phyloP scores from a whole-genome alignment of 495 filamentous ascomycete genomes.

The Penicillium egyptiacum region DNA sequence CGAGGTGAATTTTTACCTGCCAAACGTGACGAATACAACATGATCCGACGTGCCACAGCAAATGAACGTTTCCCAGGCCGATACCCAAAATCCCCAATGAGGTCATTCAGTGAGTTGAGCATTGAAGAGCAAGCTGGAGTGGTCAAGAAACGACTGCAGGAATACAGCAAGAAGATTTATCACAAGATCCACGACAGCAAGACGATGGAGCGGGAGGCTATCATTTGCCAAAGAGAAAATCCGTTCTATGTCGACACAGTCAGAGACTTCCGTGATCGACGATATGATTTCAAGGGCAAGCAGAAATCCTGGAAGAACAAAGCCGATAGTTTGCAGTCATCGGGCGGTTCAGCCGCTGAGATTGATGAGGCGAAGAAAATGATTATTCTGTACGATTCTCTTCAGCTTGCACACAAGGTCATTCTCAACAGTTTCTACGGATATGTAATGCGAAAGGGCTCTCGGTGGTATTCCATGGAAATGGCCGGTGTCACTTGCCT shows the following conservation, averaged over 20 bases:
- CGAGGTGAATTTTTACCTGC: constrained; percentile 96
- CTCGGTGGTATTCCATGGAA: constrained; percentile 98
- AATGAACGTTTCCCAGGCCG: constrained; percentile 88
- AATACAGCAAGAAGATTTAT: constrained; percentile 98
- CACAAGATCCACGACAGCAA: constrained; percentile 97
- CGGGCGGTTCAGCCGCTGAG: constrained; percentile 73
- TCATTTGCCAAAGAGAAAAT: constrained; percentile 98
- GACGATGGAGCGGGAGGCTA: constrained; percentile 90
- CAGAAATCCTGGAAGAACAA: constrained; percentile 99
- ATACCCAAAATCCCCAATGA: constrained; percentile 63
- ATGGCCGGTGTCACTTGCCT: constrained; percentile 99
- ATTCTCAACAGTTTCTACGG: constrained; percentile 99
- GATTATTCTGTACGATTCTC: constrained; percentile 92
- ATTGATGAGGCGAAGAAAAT: constrained; percentile 97
- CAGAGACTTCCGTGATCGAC: constrained; percentile 88
- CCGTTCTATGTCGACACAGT: constrained; percentile 99
- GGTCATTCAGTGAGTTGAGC: constrained; percentile 78
- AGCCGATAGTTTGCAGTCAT: constrained; percentile 76
- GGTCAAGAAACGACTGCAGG: constrained; percentile 82
- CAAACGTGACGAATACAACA: constrained; percentile 97
- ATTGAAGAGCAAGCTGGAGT: constrained; percentile 79
- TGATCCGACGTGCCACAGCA: constrained; percentile 90
- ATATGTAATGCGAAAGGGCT: constrained; percentile 99
- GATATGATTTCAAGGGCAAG: constrained; percentile 97
- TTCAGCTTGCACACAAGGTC: constrained; percentile 97